A percentile compares a stretch with the other conserved stretches of the same genome.
phyloP scores from a whole-genome alignment of 768 basidiomycete species.

The Russula compacta region DNA sequence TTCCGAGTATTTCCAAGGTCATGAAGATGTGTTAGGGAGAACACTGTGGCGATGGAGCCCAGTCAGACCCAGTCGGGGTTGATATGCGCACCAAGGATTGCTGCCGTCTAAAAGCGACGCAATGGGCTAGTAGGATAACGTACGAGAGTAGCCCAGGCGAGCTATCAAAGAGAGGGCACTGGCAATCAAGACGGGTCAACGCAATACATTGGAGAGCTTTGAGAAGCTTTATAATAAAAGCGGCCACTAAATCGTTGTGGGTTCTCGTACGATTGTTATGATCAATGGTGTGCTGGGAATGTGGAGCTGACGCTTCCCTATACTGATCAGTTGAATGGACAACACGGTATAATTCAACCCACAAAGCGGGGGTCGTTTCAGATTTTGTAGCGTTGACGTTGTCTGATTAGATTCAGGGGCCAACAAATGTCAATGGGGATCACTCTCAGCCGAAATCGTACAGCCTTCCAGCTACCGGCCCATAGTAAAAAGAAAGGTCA shows the following conservation, averaged over 20 bases:
- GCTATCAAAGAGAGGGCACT: too few species aligned
- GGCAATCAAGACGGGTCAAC: neutral
- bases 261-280: neutral
- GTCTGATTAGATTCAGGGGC: too few species aligned
- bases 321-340: too few species aligned
- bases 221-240: neutral
- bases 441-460: too few species aligned
- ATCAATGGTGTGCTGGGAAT: neutral
- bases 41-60: neutral
- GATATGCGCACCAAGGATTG: neutral
- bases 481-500: too few species aligned
- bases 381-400: too few species aligned
- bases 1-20: neutral
- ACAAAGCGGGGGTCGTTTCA: too few species aligned
- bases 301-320: neutral
- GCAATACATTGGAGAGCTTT: neutral
- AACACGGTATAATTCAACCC: too few species aligned
- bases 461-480: too few species aligned
- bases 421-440: too few species aligned
- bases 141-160: too few species aligned
- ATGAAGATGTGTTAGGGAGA: neutral
- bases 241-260: neutral
- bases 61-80: neutral
- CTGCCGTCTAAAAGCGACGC: neutral
- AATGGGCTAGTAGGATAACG: too few species aligned